Conservation (phyloP, 148 eudicot genomes). For the Arctostaphylos glauca region DNA sequence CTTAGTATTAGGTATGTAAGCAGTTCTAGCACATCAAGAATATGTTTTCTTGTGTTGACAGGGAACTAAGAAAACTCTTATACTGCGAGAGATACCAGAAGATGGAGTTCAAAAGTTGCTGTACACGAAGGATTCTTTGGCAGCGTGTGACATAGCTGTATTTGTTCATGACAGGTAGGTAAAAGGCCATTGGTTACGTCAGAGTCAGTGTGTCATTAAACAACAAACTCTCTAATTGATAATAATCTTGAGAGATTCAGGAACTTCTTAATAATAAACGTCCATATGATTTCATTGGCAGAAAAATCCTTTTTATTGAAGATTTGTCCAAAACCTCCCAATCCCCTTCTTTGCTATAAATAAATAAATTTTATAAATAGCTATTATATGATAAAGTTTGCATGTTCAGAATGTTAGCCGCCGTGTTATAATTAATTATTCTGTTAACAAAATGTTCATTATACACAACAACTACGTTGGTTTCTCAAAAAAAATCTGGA, state of each 20-base stretch:
- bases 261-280: neutral
- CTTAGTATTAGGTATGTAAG: neutral
- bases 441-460: neutral
- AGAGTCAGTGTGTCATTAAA: neutral
- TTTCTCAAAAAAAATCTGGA: neutral
- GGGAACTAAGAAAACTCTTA: constrained; percentile 75
- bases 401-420: neutral
- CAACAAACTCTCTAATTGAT: neutral
- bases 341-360: neutral
- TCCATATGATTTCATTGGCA: neutral
- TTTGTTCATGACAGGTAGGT: constrained; percentile 90
- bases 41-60: constrained; percentile 26
- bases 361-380: neutral
- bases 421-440: neutral
- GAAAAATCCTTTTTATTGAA: neutral
- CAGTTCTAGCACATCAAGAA: neutral
- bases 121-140: constrained; percentile 61
- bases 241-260: too few relatives aligned
- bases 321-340: neutral
- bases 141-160: constrained; percentile 80
- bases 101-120: constrained; percentile 57
- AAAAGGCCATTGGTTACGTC: neutral
- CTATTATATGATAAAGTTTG: neutral
- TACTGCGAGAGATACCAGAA: constrained; percentile 85
- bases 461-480: neutral